These are phyloP conservation scores for Xylaria digitata DNA, from an alignment of 2,329 filamentous ascomycete species.

Conservation along the genomic window DNA sequence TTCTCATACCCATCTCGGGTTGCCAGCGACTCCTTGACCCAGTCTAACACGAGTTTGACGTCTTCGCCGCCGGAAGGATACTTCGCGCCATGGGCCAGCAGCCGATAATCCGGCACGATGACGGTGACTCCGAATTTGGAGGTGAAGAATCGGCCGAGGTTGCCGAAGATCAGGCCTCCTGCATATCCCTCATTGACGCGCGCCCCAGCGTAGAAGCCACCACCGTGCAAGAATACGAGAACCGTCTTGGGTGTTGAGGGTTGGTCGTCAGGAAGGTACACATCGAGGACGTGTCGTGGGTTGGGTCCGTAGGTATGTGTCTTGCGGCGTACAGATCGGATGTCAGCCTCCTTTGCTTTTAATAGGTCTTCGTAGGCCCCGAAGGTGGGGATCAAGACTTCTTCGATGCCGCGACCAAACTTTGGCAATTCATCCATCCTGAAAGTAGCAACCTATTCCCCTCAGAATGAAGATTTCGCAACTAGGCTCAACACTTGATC, in stretches of 20 bases:
- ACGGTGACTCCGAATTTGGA: slow-evolving; percentile 50
- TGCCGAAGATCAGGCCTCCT: slow-evolving; percentile 49
- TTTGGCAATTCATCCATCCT: slow-evolving; percentile 30
- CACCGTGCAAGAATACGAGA: slow-evolving; percentile 51
- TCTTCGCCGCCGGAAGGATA: slow-evolving; percentile 57
- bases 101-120: slow-evolving; percentile 54
- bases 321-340: slow-evolving; percentile 45
- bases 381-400: slow-evolving; percentile 44
- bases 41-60: slow-evolving; percentile 51
- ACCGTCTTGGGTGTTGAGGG: slow-evolving; percentile 40
- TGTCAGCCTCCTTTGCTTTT: slow-evolving; percentile 42
- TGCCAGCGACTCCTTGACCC: slow-evolving; percentile 47
- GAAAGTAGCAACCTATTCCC: no score
- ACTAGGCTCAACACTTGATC: neutral
- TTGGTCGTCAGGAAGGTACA: slow-evolving; percentile 49
- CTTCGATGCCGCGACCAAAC: slow-evolving; percentile 26
- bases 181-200: slow-evolving; percentile 44
- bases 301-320: slow-evolving; percentile 52
- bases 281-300: slow-evolving; percentile 53
- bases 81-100: slow-evolving; percentile 53
- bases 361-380: slow-evolving; percentile 43
- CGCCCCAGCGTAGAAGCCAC: slow-evolving; percentile 50
- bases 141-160: slow-evolving; percentile 56
- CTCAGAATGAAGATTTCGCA: no score
- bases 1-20: slow-evolving; percentile 43